A percentile compares a stretch with the other conserved stretches of the same genome.
These are phyloP conservation scores for Vicia faba DNA, from an alignment of 306 rosid genomes.

Conservation along the genomic window DNA sequence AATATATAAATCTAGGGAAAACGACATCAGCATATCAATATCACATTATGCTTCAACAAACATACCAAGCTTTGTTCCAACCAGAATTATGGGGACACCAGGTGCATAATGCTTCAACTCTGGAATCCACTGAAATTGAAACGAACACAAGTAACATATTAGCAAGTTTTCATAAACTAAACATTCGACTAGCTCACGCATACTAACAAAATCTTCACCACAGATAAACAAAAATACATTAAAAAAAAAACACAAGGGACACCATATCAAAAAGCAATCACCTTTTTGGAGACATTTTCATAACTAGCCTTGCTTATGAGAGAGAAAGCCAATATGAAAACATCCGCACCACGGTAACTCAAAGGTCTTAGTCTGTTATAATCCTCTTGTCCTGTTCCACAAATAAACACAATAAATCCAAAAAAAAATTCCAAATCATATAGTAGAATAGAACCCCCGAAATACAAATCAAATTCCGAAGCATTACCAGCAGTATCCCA, in stretches of 20 bases:
- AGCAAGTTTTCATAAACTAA: constrained; percentile 13
- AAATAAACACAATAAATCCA: constrained; percentile 48
- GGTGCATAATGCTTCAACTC: constrained; percentile 99
- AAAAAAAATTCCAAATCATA: constrained; percentile 7
- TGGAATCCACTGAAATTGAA: constrained; percentile 93
- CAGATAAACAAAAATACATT: constrained; percentile 15
- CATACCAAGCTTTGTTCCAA: constrained; percentile 97
- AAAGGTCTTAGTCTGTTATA: constrained; percentile 73
- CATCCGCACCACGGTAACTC: constrained; percentile 78
- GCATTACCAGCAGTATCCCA: constrained; percentile 99
- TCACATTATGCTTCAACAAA: constrained; percentile 33
- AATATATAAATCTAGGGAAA: constrained; percentile 3
- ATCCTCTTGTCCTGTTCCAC: constrained; percentile 69
- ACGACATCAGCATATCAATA: constrained; percentile 7
- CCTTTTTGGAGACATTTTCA: constrained; percentile 76
- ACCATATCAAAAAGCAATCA: constrained; percentile 1
- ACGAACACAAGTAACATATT: constrained; percentile 18
- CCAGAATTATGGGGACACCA: constrained; percentile 95
- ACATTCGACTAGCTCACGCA: constrained; percentile 25
- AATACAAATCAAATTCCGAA: constrained; percentile 20
- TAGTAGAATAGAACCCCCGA: not conserved
- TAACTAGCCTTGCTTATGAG: constrained; percentile 74
- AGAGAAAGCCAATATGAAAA: constrained; percentile 68
- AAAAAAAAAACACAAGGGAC: not conserved
- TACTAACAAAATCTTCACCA: not conserved